A percentile compares a stretch with the other conserved stretches of the same genome.
phyloP scores from a whole-genome alignment of 768 basidiomycete species.

The Lactifluus rugatus region DNA sequence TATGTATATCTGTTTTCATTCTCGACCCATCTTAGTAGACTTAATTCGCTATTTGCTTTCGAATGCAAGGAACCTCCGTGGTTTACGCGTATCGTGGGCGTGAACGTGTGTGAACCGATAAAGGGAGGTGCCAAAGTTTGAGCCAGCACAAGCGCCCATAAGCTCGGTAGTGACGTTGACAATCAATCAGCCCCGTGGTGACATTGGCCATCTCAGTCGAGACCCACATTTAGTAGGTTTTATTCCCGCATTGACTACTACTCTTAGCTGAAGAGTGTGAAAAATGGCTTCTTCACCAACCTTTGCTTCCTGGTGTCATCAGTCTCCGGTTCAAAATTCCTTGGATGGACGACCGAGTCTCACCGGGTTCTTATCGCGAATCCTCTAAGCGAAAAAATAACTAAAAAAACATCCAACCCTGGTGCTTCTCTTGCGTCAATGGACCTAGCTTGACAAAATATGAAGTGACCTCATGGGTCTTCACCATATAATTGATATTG shows the following conservation, averaged over 20 bases:
- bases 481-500: background rate
- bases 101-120: constrained; percentile 2
- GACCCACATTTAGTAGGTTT: background rate
- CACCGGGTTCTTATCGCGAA: background rate
- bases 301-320: too few species aligned
- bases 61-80: background rate
- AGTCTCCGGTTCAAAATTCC: too few species aligned
- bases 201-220: background rate
- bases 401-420: too few species aligned
- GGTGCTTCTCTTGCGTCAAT: constrained; percentile 9
- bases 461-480: constrained; percentile 6
- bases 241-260: background rate
- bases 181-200: background rate
- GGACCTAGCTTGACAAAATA: constrained; percentile 10
- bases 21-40: background rate
- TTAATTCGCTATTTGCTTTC: background rate
- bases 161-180: background rate
- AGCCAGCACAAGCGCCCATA: constrained; percentile 3
- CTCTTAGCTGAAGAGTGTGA: background rate
- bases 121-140: background rate
- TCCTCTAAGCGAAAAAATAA: too few species aligned
- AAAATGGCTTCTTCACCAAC: background rate
- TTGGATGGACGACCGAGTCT: background rate
- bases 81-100: background rate
- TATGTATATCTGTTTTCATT: background rate